A percentile compares a stretch with the other conserved stretches of the same genome.
Evolutionary conservation across 148 eudicot genomes (phyloP).

Genomic region (Drosera capensis): DNA sequence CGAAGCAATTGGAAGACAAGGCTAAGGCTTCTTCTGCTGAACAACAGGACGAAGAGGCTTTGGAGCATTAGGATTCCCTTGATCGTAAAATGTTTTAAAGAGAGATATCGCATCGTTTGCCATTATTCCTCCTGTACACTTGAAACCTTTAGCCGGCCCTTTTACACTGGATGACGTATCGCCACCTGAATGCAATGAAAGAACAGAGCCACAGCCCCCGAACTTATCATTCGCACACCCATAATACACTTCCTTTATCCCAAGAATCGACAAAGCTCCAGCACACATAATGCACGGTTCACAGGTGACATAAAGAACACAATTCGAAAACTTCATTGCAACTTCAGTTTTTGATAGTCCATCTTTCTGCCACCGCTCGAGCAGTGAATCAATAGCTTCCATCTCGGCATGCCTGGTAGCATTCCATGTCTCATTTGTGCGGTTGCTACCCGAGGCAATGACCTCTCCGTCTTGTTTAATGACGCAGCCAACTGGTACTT

Average conservation of each 20-base stretch:
- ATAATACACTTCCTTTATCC: constrained; percentile 71
- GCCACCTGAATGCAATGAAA: constrained; percentile 45
- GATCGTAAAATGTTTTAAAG: constrained; percentile 62
- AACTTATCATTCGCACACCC: constrained; percentile 88
- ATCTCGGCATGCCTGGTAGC: constrained; percentile 87
- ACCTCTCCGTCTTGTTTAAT: constrained; percentile 43
- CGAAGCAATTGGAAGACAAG: too few relatives aligned
- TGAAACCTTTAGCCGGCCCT: constrained; percentile 28
- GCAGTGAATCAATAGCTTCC: constrained; percentile 66
- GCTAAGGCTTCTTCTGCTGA: constrained; percentile 11
- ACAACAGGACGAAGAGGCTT: constrained; percentile 59
- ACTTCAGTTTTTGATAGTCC: constrained; percentile 42
- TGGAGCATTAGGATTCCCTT: constrained; percentile 86
- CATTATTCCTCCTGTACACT: constrained; percentile 72
- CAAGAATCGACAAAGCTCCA: constrained; percentile 67
- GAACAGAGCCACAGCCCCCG: constrained; percentile 90
- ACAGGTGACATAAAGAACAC: constrained; percentile 77
- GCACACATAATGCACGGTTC: constrained; percentile 99
- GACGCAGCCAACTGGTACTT: constrained; percentile 83
- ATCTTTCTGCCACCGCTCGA: constrained; percentile 48
- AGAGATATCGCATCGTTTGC: constrained; percentile 68
- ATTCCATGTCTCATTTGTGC: constrained; percentile 72
- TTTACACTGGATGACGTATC: constrained; percentile 8
- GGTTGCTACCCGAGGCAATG: constrained; percentile 62
- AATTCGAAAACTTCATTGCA: constrained; percentile 37